phyloP scores from a whole-genome alignment of 306 rosid genomes.

The Casuarina cunninghamiana region DNA sequence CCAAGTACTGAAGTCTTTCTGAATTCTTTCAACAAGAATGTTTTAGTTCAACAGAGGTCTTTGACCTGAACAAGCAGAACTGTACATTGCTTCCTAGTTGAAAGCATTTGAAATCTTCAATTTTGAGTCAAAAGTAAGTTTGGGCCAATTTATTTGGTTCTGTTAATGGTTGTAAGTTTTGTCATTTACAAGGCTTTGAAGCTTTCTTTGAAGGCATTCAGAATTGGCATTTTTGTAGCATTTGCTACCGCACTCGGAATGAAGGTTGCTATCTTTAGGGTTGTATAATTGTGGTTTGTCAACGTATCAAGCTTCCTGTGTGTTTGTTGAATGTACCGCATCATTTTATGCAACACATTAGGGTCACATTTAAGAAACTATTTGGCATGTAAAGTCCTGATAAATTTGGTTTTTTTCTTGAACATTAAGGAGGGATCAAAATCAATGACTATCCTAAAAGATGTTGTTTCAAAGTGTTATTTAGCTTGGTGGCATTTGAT shows the following conservation, averaged over 20 bases:
- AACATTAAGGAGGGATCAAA: conserved; percentile 1
- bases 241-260: neutral
- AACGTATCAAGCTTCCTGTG: neutral
- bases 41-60: neutral
- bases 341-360: neutral
- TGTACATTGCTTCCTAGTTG: neutral
- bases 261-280: neutral
- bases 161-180: neutral
- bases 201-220: neutral
- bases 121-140: neutral
- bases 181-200: neutral
- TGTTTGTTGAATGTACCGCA: neutral
- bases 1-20: neutral
- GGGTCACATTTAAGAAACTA: neutral
- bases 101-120: neutral
- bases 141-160: neutral
- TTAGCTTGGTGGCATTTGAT: conserved; percentile 20
- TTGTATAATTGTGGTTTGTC: neutral
- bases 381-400: too few species aligned
- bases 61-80: neutral
- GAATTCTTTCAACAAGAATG: conserved; percentile 12
- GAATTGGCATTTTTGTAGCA: neutral
- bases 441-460: neutral
- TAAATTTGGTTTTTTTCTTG: too few species aligned
- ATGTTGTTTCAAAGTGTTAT: neutral